A percentile compares a stretch with the other conserved stretches of the same genome.
phyloP scores from a whole-genome alignment of 768 basidiomycete genomes.

The Boletus reticuloceps region DNA sequence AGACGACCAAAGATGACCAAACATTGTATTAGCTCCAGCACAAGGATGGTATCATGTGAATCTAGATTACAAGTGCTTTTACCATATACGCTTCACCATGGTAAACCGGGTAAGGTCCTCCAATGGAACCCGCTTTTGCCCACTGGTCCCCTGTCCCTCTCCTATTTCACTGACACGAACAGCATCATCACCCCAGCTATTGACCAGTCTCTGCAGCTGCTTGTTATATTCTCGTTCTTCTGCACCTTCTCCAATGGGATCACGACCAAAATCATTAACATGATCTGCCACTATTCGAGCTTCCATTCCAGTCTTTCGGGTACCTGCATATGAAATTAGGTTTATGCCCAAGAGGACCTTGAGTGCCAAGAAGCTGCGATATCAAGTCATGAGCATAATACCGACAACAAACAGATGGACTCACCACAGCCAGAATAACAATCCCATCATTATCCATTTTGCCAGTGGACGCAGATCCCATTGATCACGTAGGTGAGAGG shows the following conservation, averaged over 20 bases:
- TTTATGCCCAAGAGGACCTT: slow-evolving; percentile 93
- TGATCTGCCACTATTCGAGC: slow-evolving; percentile 68
- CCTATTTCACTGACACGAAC: slow-evolving; percentile 69
- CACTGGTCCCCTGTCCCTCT: slow-evolving; percentile 39
- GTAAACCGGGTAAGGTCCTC: slow-evolving; percentile 93
- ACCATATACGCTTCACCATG: slow-evolving; percentile 94
- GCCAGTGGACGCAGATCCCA: slow-evolving; percentile 45
- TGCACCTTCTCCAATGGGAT: slow-evolving; percentile 86
- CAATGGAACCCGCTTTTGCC: slow-evolving; percentile 58
- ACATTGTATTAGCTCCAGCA: too few relatives aligned
- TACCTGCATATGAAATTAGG: slow-evolving; percentile 78
- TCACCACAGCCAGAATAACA: slow-evolving; percentile 85
- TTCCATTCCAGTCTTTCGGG: slow-evolving; percentile 75
- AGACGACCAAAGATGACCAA: too few relatives aligned
- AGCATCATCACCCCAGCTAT: slow-evolving; percentile 68
- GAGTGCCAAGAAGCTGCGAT: slow-evolving; percentile 70
- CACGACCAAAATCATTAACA: slow-evolving; percentile 85
- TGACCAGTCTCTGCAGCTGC: slow-evolving; percentile 70
- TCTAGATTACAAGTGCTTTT: too few relatives aligned
- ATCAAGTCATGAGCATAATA: background rate
- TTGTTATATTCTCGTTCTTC: slow-evolving; percentile 89
- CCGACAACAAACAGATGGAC: slow-evolving; percentile 32
- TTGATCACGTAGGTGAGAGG: slow-evolving; percentile 34
- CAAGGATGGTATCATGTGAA: too few relatives aligned
- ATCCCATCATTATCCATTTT: slow-evolving; percentile 64